phyloP scores from a whole-genome alignment of 768 basidiomycete genomes.

The Leccinum subgranulosum region DNA sequence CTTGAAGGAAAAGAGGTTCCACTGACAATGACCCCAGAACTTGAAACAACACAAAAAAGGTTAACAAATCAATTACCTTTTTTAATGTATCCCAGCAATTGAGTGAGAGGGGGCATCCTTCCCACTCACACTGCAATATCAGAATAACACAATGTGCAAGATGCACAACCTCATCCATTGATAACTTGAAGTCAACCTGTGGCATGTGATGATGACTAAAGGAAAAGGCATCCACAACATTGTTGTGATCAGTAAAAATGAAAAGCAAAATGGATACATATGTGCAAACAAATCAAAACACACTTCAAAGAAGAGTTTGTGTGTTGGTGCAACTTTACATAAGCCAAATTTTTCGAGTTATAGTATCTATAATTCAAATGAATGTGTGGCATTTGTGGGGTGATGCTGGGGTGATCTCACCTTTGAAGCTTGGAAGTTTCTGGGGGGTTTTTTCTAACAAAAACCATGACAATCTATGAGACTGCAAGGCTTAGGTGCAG shows the following conservation, averaged over 20 bases:
- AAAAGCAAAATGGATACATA: not conserved
- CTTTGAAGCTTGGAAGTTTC: too few species aligned
- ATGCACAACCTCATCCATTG: conserved; percentile 17
- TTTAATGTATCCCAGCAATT: conserved; percentile 28
- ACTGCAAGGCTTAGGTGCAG: too few species aligned
- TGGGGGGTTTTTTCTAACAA: too few species aligned
- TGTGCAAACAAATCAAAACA: conserved; percentile 10
- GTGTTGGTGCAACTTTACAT: too few species aligned
- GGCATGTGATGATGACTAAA: conserved; percentile 13
- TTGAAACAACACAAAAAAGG: conserved; percentile 1
- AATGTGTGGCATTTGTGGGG: too few species aligned
- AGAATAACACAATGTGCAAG: conserved; percentile 26
- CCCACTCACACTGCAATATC: conserved; percentile 30
- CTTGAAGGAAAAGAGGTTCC: not conserved
- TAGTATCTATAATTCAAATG: too few species aligned
- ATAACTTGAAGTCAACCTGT: conserved; percentile 11
- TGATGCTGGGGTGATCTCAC: too few species aligned
- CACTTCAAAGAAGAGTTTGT: too few species aligned
- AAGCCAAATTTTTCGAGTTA: too few species aligned
- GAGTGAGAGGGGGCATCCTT: conserved; percentile 21
- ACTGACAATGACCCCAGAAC: conserved; percentile 6
- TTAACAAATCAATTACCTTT: conserved; percentile 25
- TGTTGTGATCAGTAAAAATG: not conserved
- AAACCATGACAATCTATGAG: too few species aligned
- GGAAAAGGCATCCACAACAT: not conserved